Percentiles rank a stretch among this genome's conserved stretches.
phyloP scores from a whole-genome alignment of 83 land plant species.

The Thuja plicata region DNA sequence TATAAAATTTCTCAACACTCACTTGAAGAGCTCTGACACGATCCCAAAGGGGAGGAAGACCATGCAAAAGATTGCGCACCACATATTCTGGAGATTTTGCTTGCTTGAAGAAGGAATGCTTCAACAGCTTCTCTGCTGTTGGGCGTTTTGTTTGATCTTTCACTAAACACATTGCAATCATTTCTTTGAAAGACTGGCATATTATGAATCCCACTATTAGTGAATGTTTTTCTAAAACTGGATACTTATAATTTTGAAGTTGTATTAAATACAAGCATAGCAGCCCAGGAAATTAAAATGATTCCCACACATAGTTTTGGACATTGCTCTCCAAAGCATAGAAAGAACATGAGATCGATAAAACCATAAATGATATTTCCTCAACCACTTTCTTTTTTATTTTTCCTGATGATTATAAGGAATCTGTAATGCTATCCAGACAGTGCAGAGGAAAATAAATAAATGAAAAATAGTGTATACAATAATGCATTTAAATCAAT shows the following conservation, averaged over 20 bases:
- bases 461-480: background rate
- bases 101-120: slow-evolving; percentile 89
- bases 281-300: background rate
- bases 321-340: background rate
- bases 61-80: slow-evolving; percentile 65
- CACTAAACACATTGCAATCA: slow-evolving; percentile 89
- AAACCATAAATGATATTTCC: background rate
- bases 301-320: background rate
- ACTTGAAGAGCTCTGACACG: slow-evolving; percentile 95
- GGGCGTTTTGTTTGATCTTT: slow-evolving; percentile 80
- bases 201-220: slow-evolving; percentile 29
- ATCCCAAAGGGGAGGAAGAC: slow-evolving; percentile 90
- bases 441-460: background rate
- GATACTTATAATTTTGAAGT: background rate
- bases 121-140: slow-evolving; percentile 72
- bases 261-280: background rate
- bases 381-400: no score
- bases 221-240: background rate
- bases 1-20: slow-evolving; percentile 8
- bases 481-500: background rate
- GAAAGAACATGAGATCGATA: background rate
- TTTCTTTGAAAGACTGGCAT: slow-evolving; percentile 95
- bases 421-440: background rate
- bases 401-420: background rate
- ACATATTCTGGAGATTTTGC: slow-evolving; percentile 77